Conservation (phyloP, 2,329 filamentous ascomycete genomes). For the Ophiostoma sp. region DNA sequence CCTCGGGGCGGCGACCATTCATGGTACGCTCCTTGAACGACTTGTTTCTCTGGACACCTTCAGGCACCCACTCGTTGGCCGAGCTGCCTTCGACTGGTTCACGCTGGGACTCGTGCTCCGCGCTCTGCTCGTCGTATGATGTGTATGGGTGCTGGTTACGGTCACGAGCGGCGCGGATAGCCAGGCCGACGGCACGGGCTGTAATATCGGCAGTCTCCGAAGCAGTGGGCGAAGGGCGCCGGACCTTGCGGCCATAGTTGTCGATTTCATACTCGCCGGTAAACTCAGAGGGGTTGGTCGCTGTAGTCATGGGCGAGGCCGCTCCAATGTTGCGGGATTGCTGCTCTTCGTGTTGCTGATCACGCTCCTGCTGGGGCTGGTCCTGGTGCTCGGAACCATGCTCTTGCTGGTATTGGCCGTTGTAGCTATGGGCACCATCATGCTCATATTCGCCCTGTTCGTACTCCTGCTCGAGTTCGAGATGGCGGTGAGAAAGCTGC, state of each 20-base stretch:
- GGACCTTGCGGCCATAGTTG: constrained; percentile 53
- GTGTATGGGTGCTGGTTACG: constrained; percentile 38
- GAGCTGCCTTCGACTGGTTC: neutral
- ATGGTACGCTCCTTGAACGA: constrained; percentile 62
- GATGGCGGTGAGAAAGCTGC: neutral
- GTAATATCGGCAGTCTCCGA: constrained; percentile 53
- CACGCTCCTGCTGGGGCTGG: neutral
- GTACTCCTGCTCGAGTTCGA: constrained; percentile 21
- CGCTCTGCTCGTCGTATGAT: constrained; percentile 26
- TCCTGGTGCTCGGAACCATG: neutral
- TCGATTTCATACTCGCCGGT: constrained; percentile 52
- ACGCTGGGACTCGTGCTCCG: constrained; percentile 8
- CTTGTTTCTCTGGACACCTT: constrained; percentile 53
- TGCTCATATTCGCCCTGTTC: neutral
- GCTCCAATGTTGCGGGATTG: constrained; percentile 36
- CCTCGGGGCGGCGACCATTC: constrained; percentile 48
- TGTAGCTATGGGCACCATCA: neutral
- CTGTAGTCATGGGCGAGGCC: constrained; percentile 24
- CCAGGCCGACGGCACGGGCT: constrained; percentile 49
- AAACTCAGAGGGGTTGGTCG: constrained; percentile 36
- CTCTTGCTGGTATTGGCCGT: constrained; percentile 6
- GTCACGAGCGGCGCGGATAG: constrained; percentile 47
- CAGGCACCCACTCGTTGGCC: constrained; percentile 38
- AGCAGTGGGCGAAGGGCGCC: constrained; percentile 48
- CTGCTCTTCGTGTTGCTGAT: neutral